A percentile compares a stretch with the other conserved stretches of the same genome.
Conservation (phyloP, 768 basidiomycete genomes). For the Mycena amicta region DNA sequence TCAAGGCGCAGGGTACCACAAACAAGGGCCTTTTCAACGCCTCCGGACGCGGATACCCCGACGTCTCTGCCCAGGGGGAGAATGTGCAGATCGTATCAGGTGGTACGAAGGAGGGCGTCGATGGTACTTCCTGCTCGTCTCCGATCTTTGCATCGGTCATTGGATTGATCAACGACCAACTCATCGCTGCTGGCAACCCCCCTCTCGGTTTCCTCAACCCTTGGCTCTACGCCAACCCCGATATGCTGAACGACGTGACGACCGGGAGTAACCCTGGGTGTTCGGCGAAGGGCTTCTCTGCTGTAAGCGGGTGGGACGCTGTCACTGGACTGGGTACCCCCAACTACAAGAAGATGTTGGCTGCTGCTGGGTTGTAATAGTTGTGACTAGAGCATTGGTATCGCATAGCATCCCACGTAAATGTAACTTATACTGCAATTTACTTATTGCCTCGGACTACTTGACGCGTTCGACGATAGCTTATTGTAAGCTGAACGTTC, state of each 20-base stretch:
- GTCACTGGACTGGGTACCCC: constrained; percentile 13
- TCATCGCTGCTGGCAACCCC: constrained; percentile 15
- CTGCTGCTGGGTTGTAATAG: background rate
- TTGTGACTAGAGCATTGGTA: no score
- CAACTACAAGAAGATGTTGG: background rate
- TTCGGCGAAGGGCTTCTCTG: constrained; percentile 14
- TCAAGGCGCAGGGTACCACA: constrained; percentile 19
- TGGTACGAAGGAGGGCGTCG: background rate
- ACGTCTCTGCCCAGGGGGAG: constrained; percentile 18
- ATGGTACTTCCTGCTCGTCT: constrained; percentile 21
- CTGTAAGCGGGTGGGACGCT: constrained; percentile 31
- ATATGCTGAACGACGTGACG: constrained; percentile 30
- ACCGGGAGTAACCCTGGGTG: constrained; percentile 24
- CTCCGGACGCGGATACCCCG: constrained; percentile 38
- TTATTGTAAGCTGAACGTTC: no score
- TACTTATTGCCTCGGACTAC: no score
- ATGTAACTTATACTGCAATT: no score
- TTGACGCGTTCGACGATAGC: no score
- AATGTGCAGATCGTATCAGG: constrained; percentile 18
- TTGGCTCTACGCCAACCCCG: constrained; percentile 14
- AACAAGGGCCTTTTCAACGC: constrained; percentile 36
- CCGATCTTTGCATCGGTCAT: constrained; percentile 28
- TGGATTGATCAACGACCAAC: constrained; percentile 21
- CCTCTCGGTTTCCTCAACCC: constrained; percentile 22
- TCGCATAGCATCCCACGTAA: no score